A percentile compares a stretch with the other conserved stretches of the same genome.
Evolutionary conservation across 345 rosid species (phyloP).

Genomic region (Kernera saxatilis): DNA sequence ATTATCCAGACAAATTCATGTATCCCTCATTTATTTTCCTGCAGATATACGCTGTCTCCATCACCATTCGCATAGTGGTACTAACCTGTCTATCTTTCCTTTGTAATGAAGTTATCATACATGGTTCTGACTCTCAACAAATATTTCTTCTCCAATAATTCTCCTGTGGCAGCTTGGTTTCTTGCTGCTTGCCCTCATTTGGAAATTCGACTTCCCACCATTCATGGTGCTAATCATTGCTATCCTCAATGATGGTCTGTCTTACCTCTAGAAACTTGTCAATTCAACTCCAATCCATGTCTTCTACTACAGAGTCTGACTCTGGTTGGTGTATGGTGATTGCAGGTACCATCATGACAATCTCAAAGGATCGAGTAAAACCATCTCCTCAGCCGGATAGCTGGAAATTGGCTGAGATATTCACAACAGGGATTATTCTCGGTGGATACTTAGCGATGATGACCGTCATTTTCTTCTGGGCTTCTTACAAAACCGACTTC

Average conservation of each 20-base stretch:
- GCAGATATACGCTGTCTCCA: conserved; percentile 79
- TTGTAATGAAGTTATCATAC: background rate
- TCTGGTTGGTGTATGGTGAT: background rate
- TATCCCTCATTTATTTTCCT: background rate
- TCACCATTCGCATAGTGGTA: conserved; percentile 78
- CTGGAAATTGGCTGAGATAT: conserved; percentile 74
- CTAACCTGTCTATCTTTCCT: background rate
- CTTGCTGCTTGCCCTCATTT: conserved; percentile 66
- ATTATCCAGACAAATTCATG: background rate
- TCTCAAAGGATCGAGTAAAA: conserved; percentile 75
- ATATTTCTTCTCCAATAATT: background rate
- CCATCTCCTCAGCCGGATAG: conserved; percentile 76
- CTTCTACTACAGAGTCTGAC: background rate
- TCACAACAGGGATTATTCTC: conserved; percentile 66
- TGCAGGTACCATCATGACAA: conserved; percentile 72
- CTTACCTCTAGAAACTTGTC: background rate
- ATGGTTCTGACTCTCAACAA: background rate
- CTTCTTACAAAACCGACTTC: conserved; percentile 49
- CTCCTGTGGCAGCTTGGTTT: conserved; percentile 52
- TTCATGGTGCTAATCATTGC: conserved; percentile 86
- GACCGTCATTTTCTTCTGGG: conserved; percentile 74
- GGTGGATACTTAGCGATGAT: conserved; percentile 68
- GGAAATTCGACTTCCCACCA: conserved; percentile 80
- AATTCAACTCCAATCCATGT: background rate
- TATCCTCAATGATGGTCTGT: conserved; percentile 66